A percentile compares a stretch with the other conserved stretches of the same genome.
phyloP scores from a whole-genome alignment of 495 filamentous ascomycete species.

The Penicillium chermesinum region DNA sequence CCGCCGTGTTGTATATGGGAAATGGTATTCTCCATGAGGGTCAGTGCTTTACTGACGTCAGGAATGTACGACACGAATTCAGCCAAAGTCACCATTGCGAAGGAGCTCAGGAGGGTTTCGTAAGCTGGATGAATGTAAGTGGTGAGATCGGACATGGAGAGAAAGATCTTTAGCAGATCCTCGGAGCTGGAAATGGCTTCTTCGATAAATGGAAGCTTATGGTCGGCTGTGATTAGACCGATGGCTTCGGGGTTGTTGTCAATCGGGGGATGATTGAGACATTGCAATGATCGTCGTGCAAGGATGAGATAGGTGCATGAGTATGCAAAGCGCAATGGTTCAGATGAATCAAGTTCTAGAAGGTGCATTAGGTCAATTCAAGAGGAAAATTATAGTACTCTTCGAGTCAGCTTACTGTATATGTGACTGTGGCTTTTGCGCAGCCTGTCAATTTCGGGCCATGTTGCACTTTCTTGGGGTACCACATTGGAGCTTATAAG shows the following conservation, averaged over 20 bases:
- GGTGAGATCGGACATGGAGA: constrained; percentile 15
- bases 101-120: constrained; percentile 15
- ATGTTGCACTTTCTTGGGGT: constrained; percentile 1
- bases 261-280: constrained; percentile 2
- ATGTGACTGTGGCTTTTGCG: constrained; percentile 11
- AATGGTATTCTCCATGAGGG: constrained; percentile 12
- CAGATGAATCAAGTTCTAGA: constrained; percentile 18
- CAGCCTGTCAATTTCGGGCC: constrained; percentile 13
- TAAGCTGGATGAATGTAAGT: constrained; percentile 15
- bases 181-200: constrained; percentile 7
- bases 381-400: not conserved
- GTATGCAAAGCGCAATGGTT: constrained; percentile 17
- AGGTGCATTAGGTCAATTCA: not conserved
- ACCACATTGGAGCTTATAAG: constrained; percentile 11
- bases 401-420: constrained; percentile 6
- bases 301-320: constrained; percentile 16
- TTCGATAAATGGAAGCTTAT: constrained; percentile 3
- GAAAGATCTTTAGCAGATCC: constrained; percentile 5
- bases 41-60: constrained; percentile 1
- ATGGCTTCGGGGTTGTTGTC: not conserved
- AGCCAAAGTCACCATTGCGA: constrained; percentile 15
- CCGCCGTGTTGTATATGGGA: constrained; percentile 18
- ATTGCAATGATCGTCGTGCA: constrained; percentile 10
- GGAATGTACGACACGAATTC: constrained; percentile 9
- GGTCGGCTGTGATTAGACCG: not conserved